These are phyloP conservation scores for Diaporthe caulivora DNA, from an alignment of 2,329 filamentous ascomycete species.

Conservation along the genomic window DNA sequence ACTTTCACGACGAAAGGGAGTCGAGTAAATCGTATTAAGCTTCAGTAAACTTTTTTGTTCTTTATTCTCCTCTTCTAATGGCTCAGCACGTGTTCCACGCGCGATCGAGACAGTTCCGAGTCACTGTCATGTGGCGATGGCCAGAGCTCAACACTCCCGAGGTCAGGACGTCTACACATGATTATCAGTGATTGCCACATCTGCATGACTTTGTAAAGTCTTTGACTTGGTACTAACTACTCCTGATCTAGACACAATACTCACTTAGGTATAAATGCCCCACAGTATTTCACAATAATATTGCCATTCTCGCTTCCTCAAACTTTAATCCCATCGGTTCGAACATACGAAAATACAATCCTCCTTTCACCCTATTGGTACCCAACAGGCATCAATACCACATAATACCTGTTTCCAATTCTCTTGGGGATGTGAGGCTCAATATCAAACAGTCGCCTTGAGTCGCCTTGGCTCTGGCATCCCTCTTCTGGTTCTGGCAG, in stretches of 20 bases:
- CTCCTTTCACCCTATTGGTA: no score
- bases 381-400: background rate
- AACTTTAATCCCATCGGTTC: background rate
- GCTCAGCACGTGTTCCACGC: background rate
- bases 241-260: no score
- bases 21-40: no score
- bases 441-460: background rate
- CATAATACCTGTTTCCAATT: background rate
- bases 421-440: background rate
- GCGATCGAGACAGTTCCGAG: no score
- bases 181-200: background rate
- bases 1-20: no score
- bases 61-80: background rate
- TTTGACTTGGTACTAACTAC: background rate
- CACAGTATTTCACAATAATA: background rate
- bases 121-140: background rate
- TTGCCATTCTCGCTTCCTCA: constrained; percentile 2
- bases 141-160: background rate
- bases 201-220: background rate
- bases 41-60: background rate
- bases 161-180: background rate
- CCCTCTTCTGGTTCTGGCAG: background rate
- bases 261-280: background rate
- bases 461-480: no score
- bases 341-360: background rate